Evolutionary conservation across 192 early-diverging fungal species (phyloP).

Genomic region (Pilobolus umbonatus): DNA sequence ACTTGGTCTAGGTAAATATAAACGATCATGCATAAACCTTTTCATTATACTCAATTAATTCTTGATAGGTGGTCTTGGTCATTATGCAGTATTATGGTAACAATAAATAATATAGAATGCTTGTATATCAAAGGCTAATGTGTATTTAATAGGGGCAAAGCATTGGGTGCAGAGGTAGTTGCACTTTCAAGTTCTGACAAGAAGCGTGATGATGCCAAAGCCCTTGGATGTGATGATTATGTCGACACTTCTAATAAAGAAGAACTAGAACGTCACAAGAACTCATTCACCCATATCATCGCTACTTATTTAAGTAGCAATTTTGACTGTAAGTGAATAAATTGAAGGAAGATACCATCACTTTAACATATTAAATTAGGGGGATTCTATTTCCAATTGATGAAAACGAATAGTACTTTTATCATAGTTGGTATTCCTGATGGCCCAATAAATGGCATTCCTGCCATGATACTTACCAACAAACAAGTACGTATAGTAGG

Average conservation of each 20-base stretch:
- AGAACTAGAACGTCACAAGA: slow-evolving; percentile 1
- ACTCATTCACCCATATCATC: slow-evolving; percentile 25
- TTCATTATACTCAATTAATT: slow-evolving; percentile 32
- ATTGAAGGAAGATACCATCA: neutral
- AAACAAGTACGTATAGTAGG: slow-evolving; percentile 45
- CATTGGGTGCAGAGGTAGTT: slow-evolving; percentile 42
- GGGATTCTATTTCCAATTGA: slow-evolving; percentile 1
- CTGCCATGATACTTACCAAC: neutral
- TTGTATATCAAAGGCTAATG: too few relatives aligned
- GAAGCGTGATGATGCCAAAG: slow-evolving; percentile 53
- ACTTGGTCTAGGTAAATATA: neutral
- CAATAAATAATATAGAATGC: too few relatives aligned
- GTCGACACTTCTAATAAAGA: slow-evolving; percentile 13
- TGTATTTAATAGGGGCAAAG: slow-evolving; percentile 49
- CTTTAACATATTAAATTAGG: neutral
- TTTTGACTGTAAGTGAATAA: slow-evolving; percentile 1
- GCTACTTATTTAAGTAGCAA: slow-evolving; percentile 5
- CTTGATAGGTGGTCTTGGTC: slow-evolving; percentile 55
- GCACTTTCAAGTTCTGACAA: slow-evolving; percentile 50
- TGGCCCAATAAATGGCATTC: neutral
- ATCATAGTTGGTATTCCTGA: slow-evolving; percentile 64
- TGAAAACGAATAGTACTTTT: slow-evolving; percentile 44
- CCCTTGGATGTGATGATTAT: slow-evolving; percentile 50
- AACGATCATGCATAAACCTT: slow-evolving; percentile 40
- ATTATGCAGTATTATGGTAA: slow-evolving; percentile 58